Evolutionary conservation across 2,329 filamentous ascomycete species (phyloP), one percentile per base, ranked within the genome.

Genomic region (Fusarium camptoceras): DNA sequence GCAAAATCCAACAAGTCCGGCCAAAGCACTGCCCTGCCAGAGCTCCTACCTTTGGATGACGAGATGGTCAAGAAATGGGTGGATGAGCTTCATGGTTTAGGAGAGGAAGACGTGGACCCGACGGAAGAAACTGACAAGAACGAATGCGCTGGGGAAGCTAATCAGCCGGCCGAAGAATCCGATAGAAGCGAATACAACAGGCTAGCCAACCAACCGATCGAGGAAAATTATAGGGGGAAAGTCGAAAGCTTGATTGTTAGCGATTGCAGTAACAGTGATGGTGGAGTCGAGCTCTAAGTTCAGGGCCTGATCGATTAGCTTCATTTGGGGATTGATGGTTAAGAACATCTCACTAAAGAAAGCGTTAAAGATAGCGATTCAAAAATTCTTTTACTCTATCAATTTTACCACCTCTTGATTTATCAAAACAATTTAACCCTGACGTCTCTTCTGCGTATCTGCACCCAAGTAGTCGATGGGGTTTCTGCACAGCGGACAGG

Each of bases 401-500:
- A 20, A 15, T 28, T 16, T 22, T 28, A 31, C n/a, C 27, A 48
- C 6, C 39, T 25, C 24, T 27, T 22, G 24, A 14, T 14, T 25
- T 7, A 22, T 6, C 5, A 16, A 61, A 5, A 3, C 25, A 4
- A 2, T 14, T 39, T 53, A 73, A 14, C 64, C 72, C 54, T 80
- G 78, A 15, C 80, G 75, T 61, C 80, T 79, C 77, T 78, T 81
- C 12, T 72, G 72, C 46, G 80, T 81, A 59, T 83, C 82, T 9
- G 81, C 76, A 1, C 82, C 82, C 20, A 83, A 60, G 50, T 89
- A 89, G 56, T 89, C 87, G 78, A 98, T 98, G 24, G 92, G 91
- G 78, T 97, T 97, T 74, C 96, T 87, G 81, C 96, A 99, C 70
- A 99, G 83, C 49, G 96, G 96, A 80, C 96, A 99, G 50, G 92